These are phyloP conservation scores for Saccharomycopsis microspora DNA, from an alignment of 805 yeast species.

Conservation along the genomic window DNA sequence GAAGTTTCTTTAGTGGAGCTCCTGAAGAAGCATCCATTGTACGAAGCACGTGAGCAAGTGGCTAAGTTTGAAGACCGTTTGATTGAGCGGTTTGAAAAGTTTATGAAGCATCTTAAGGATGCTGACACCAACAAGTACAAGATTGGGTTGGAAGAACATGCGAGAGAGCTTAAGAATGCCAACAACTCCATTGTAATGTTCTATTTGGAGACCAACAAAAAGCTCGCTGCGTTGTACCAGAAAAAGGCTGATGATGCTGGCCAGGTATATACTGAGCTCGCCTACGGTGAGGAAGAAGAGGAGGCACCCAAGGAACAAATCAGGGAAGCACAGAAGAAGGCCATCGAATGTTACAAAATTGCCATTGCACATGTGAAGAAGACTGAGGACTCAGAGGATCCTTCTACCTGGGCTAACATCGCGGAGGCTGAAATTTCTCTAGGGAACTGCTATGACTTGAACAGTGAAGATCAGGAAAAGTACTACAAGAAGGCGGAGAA, in stretches of 20 bases:
- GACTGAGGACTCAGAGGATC: conserved; percentile 62
- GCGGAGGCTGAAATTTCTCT: conserved; percentile 80
- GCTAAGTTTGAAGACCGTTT: conserved; percentile 43
- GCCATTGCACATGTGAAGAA: conserved; percentile 48
- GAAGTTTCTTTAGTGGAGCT: conserved; percentile 20
- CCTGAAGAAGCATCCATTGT: conserved; percentile 44
- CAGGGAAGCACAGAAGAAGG: conserved; percentile 36
- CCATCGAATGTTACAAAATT: conserved; percentile 33
- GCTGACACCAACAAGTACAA: conserved; percentile 5
- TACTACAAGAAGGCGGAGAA: conserved; percentile 61
- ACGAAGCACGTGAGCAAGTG: conserved; percentile 24
- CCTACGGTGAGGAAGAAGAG: conserved; percentile 43
- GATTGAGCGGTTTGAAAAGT: conserved; percentile 18
- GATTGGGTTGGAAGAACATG: conserved; percentile 9
- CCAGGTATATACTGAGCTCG: conserved; percentile 39
- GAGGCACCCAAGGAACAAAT: conserved; percentile 18
- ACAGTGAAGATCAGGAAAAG: conserved; percentile 54
- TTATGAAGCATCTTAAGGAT: neutral
- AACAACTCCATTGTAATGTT: conserved; percentile 6
- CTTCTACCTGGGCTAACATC: conserved; percentile 68
- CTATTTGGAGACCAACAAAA: conserved; percentile 27
- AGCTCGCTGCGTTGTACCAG: conserved; percentile 51
- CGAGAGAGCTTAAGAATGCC: conserved; percentile 7
- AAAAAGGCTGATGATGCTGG: conserved; percentile 57
- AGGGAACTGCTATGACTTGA: conserved; percentile 63